Percentiles rank a stretch among this genome's conserved stretches.
Conservation (phyloP, 2,329 filamentous ascomycete genomes). For the Ascosphaera pollenicola region DNA sequence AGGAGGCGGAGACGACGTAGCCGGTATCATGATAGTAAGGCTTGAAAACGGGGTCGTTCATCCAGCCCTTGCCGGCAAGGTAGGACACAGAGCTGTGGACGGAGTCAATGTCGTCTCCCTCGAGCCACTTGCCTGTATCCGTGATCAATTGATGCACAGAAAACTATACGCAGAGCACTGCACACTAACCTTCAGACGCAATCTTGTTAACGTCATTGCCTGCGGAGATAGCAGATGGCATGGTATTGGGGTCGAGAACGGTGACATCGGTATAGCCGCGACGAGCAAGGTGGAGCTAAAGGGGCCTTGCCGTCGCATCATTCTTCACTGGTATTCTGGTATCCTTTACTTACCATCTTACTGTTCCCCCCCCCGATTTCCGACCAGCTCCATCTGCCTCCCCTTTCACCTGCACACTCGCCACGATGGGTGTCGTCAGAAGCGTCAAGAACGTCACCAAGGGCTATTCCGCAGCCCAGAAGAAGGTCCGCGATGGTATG, state of each 20-base stretch:
- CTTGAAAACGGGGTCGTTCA: constrained; percentile 21
- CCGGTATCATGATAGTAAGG: constrained; percentile 26
- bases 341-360: too few relatives aligned
- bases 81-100: constrained; percentile 4
- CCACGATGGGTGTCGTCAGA: constrained; percentile 91
- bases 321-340: too few relatives aligned
- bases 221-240: constrained; percentile 26
- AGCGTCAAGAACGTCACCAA: constrained; percentile 99
- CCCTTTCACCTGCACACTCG: constrained; percentile 5
- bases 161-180: constrained; percentile 3
- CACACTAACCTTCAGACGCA: constrained; percentile 5
- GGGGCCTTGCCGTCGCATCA: too few relatives aligned
- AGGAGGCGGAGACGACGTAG: constrained; percentile 11
- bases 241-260: constrained; percentile 24
- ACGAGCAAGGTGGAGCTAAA: constrained; percentile 27
- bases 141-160: constrained; percentile 7
- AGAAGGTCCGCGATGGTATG: constrained; percentile 94
- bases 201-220: constrained; percentile 32
- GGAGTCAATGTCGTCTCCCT: constrained; percentile 2
- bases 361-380: too few relatives aligned
- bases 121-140: constrained; percentile 6
- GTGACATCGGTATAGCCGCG: constrained; percentile 27
- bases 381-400: too few relatives aligned
- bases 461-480: constrained; percentile 87
- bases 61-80: constrained; percentile 20